phyloP scores from a whole-genome alignment of 371 early-diverging fungal species.

The Mortierella sp. region DNA sequence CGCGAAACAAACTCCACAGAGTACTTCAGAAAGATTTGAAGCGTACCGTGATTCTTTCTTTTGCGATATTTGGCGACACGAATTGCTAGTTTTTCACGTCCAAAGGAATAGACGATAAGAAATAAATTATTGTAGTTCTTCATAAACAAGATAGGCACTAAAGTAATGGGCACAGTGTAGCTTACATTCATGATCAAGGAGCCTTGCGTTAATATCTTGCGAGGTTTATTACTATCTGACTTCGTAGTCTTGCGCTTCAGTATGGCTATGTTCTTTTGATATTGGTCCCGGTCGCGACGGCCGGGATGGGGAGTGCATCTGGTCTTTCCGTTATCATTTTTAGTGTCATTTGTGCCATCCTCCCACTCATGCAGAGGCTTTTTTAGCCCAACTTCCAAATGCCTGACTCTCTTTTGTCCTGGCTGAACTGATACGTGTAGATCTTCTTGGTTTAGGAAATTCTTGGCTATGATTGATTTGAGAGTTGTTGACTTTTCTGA shows the following conservation, averaged over 20 bases:
- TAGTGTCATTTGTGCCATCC: not conserved
- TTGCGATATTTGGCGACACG: slow-evolving; percentile 26
- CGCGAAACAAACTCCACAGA: no score
- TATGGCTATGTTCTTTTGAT: not conserved
- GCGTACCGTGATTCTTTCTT: slow-evolving; percentile 45
- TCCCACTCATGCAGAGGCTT: not conserved
- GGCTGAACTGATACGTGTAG: slow-evolving; percentile 9
- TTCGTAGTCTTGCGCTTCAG: not conserved
- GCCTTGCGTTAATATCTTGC: slow-evolving; percentile 44
- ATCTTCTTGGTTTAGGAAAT: slow-evolving; percentile 7
- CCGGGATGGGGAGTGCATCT: not conserved
- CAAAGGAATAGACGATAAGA: not conserved
- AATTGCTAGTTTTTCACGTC: slow-evolving; percentile 27
- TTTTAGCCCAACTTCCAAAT: not conserved
- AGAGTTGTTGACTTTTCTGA: slow-evolving; percentile 29
- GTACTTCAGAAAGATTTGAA: no score
- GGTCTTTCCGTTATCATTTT: not conserved
- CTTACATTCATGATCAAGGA: slow-evolving; percentile 51
- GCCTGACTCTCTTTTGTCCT: slow-evolving; percentile 8
- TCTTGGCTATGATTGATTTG: slow-evolving; percentile 16
- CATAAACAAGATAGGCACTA: not conserved
- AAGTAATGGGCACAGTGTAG: not conserved
- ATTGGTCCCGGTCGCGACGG: not conserved
- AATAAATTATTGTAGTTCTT: not conserved
- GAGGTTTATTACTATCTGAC: slow-evolving; percentile 48